Conservation (phyloP, 805 yeast genomes). For the Wickerhamiella alocasiicola region DNA sequence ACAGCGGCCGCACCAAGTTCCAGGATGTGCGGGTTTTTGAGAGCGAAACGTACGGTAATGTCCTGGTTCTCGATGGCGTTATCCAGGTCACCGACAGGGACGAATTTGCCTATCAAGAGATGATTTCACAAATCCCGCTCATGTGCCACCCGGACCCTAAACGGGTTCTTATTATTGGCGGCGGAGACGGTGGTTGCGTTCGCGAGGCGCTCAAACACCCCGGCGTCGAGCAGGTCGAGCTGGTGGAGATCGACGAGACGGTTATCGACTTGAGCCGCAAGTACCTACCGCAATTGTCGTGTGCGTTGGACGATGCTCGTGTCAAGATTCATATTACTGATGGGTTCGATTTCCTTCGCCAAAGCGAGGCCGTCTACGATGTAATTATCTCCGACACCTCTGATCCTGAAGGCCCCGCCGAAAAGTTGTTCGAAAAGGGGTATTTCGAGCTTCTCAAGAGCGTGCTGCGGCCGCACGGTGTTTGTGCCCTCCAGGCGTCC, state of each 20-base stretch:
- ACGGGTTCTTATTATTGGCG: slow-evolving; percentile 77
- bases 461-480: slow-evolving; percentile 50
- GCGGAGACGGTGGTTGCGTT: slow-evolving; percentile 93
- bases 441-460: slow-evolving; percentile 57
- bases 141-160: slow-evolving; percentile 66
- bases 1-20: slow-evolving; percentile 53
- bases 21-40: slow-evolving; percentile 74
- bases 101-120: slow-evolving; percentile 88
- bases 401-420: slow-evolving; percentile 95
- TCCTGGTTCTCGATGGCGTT: slow-evolving; percentile 77
- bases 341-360: slow-evolving; percentile 65
- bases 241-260: slow-evolving; percentile 82
- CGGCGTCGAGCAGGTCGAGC: slow-evolving; percentile 46
- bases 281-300: slow-evolving; percentile 67
- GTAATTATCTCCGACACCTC: slow-evolving; percentile 85
- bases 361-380: slow-evolving; percentile 45
- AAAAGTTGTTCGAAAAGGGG: slow-evolving; percentile 64
- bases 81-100: slow-evolving; percentile 87
- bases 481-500: slow-evolving; percentile 67
- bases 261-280: slow-evolving; percentile 62
- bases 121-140: slow-evolving; percentile 74
- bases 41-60: slow-evolving; percentile 70
- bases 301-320: slow-evolving; percentile 39
- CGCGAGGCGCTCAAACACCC: slow-evolving; percentile 75
- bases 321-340: slow-evolving; percentile 61